A percentile compares a stretch with the other conserved stretches of the same genome.
Evolutionary conservation across 75 land plant genomes (phyloP).

Genomic region (Pseudotsuga menziesii): DNA sequence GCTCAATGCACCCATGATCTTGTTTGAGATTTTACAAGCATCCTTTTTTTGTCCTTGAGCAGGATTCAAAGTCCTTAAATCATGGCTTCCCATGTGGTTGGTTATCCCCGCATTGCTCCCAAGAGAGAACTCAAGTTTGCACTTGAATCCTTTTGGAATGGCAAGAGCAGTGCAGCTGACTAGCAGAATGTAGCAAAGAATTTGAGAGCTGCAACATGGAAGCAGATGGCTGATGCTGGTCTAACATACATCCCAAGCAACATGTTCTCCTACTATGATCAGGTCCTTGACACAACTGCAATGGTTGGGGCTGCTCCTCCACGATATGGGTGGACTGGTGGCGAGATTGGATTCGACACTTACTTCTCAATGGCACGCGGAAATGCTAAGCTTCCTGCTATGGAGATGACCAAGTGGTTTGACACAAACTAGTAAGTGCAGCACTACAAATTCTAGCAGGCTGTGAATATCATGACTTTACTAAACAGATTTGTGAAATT

Average conservation of each 20-base stretch:
- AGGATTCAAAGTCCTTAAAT: not conserved
- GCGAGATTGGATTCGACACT: slow-evolving; percentile 64
- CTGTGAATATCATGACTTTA: not conserved
- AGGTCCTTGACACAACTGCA: slow-evolving; percentile 80
- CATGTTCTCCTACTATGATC: slow-evolving; percentile 82
- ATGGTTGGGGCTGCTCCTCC: slow-evolving; percentile 79
- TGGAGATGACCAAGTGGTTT: slow-evolving; percentile 97
- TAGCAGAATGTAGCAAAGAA: slow-evolving; percentile 55
- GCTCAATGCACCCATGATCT: too few species aligned
- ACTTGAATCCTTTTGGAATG: slow-evolving; percentile 72
- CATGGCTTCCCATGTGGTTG: slow-evolving; percentile 70
- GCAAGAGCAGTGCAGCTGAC: slow-evolving; percentile 55
- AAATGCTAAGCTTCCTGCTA: slow-evolving; percentile 72
- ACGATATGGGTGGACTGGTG: slow-evolving; percentile 68
- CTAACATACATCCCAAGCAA: slow-evolving; percentile 75
- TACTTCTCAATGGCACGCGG: slow-evolving; percentile 93
- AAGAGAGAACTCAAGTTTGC: slow-evolving; percentile 80
- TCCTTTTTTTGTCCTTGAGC: not conserved
- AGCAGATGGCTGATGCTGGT: slow-evolving; percentile 67
- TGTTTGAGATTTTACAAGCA: too few species aligned
- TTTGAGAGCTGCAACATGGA: slow-evolving; percentile 63
- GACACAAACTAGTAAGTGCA: slow-evolving; percentile 85
- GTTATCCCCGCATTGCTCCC: slow-evolving; percentile 76
- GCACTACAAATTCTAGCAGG: not conserved
- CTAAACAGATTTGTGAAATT: not conserved